A percentile compares a stretch with the other conserved stretches of the same genome.
Conservation (phyloP, 2,329 filamentous ascomycete genomes). For the Aaosphaeria arxii region DNA sequence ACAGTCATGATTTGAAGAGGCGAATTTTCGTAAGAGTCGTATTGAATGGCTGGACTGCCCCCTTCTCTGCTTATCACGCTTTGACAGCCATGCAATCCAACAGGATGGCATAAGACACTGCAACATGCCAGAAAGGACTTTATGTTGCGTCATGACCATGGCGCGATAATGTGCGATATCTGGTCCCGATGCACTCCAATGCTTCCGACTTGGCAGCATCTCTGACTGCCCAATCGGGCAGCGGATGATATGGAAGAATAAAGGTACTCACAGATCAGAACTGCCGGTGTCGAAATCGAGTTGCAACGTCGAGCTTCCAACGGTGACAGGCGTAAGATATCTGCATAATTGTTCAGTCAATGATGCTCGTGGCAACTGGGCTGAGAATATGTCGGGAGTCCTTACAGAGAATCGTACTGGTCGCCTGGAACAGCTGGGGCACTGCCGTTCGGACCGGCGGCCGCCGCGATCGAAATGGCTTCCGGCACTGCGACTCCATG, state of each 20-base stretch:
- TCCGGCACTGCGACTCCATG: conserved; percentile 28
- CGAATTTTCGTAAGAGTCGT: too few species aligned
- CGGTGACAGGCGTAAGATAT: conserved; percentile 52
- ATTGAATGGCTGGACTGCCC: too few species aligned
- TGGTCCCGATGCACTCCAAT: neutral
- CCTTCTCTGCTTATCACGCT: too few species aligned
- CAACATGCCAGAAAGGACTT: too few species aligned
- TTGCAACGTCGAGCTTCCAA: conserved; percentile 62
- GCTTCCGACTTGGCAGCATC: conserved; percentile 7
- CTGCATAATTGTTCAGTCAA: neutral
- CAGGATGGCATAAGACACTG: too few species aligned
- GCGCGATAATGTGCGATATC: too few species aligned
- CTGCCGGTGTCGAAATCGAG: conserved; percentile 71
- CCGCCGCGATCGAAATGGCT: conserved; percentile 26
- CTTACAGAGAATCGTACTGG: conserved; percentile 29
- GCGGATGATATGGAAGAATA: neutral
- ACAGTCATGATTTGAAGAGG: neutral
- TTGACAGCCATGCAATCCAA: too few species aligned
- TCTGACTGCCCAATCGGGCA: conserved; percentile 1
- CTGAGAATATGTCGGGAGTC: too few species aligned
- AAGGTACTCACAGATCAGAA: conserved; percentile 59
- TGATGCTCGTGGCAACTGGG: neutral
- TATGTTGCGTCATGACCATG: too few species aligned
- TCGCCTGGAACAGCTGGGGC: conserved; percentile 42
- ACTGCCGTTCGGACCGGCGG: conserved; percentile 24